Evolutionary conservation across 352 stramenopile species (phyloP), one percentile per base, ranked within the genome.

Genomic region (Thraustochytrium sp.): DNA sequence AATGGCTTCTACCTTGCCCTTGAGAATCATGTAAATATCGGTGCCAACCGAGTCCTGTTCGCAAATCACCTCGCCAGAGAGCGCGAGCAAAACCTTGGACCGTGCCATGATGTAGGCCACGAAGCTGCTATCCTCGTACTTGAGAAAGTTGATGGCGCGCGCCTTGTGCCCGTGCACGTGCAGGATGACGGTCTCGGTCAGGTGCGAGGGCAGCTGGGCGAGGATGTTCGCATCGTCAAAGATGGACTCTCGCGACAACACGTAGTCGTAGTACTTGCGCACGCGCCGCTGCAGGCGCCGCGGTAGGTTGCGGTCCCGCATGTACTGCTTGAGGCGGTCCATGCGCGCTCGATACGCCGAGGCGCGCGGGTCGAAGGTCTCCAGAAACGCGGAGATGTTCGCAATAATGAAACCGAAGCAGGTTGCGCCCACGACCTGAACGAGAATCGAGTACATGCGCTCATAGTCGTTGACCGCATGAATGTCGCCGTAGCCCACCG

Each of bases 321-420:
- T 89, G 85, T 89, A 90, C 65, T 87, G 86, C 55, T 86, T 75
- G 26, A 90, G 64, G n/a, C 86, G 84, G 31, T 90, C 86, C 48
- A 90, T 85, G n/a, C 84, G 77, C 8, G 72, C 37, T 23, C 63
- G 36, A 55, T 80, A 80, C 2, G 77, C 77, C 21, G 62, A 82
- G 2, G 56, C 48, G 29, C 77, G 61, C 49, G 92, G 91, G 54
- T 97, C 94, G 77, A 94, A 94, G 55, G 95, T 95, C 82, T 97
- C 92, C 0, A 94, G 93, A 16, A 97, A 92, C 88, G 95, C 93
- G 72, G 94, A 91, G 38, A 97, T 95, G 44, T 93, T 97, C 8
- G 93, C 92, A 75, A 96, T 95, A 84, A 97, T 96, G 85, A 96
- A 92, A 82, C 93, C 93, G 77, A 96, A 93, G 40, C 87, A 94